These are phyloP conservation scores for Calvatia gigantea DNA, from an alignment of 768 basidiomycete genomes.

Conservation along the genomic window DNA sequence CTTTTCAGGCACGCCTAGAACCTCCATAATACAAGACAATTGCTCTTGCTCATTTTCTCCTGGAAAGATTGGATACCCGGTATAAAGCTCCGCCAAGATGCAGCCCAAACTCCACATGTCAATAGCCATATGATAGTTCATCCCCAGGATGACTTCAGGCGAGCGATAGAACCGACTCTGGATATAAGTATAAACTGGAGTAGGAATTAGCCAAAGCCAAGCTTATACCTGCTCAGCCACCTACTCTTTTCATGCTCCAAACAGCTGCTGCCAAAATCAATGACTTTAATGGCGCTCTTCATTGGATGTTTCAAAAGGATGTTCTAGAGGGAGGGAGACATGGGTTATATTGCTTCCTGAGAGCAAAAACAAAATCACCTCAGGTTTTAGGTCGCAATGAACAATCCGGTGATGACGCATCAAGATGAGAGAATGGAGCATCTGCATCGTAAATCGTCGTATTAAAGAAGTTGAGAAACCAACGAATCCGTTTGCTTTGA, in stretches of 20 bases:
- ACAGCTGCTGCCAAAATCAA: slow-evolving; percentile 98
- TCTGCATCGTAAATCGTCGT: slow-evolving; percentile 93
- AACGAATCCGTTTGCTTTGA: slow-evolving; percentile 97
- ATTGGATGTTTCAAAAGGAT: slow-evolving; percentile 91
- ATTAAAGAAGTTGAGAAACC: slow-evolving; percentile 97
- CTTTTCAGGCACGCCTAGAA: slow-evolving; percentile 92
- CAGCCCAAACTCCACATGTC: slow-evolving; percentile 99
- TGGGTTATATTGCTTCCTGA: neutral
- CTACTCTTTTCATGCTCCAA: slow-evolving; percentile 97
- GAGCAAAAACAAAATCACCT: slow-evolving; percentile 44
- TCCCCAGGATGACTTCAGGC: slow-evolving; percentile 97
- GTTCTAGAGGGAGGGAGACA: slow-evolving; percentile 54
- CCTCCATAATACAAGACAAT: slow-evolving; percentile 98
- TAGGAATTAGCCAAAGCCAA: slow-evolving; percentile 8
- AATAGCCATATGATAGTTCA: slow-evolving; percentile 99
- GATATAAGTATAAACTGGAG: slow-evolving; percentile 95
- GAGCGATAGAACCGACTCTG: slow-evolving; percentile 99
- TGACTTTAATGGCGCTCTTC: slow-evolving; percentile 96
- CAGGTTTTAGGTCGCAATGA: slow-evolving; percentile 98
- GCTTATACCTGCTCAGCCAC: slow-evolving; percentile 21
- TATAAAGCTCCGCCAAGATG: slow-evolving; percentile 95
- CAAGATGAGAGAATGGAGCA: slow-evolving; percentile 85
- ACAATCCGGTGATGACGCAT: slow-evolving; percentile 98
- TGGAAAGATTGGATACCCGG: slow-evolving; percentile 97
- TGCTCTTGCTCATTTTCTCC: slow-evolving; percentile 99